Base-by-base conservation (phyloP, 192 early-diverging fungal species). In the Podila epicladia region DNA sequence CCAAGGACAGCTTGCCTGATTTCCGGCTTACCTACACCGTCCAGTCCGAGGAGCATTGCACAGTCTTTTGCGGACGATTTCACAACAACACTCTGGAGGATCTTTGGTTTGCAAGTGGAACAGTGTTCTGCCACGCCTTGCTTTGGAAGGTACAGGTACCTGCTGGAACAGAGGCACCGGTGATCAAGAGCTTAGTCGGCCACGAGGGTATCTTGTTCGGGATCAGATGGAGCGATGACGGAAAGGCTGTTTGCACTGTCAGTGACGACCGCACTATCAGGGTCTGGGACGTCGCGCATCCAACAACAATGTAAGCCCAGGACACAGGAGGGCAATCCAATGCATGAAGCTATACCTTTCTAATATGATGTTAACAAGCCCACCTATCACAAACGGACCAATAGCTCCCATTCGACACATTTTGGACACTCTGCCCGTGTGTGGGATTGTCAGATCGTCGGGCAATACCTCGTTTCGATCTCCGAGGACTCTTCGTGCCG, bases 251-350 rank as follows among this genome's bases (percentile, higher is more conserved):
- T 4, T 85, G 88, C 13, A 93, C 92, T 9, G 93, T 93, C 6
- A 94, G 93, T 1, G 95, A 97, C 59, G 95, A 97, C 80, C 89
- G 95, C 17, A 92, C 95, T 0, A 85, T 96, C 55, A 88, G 93
- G 12, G 53, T 96, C 2, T 97, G 95, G 95, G 72, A 82, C 22
- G 58, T 84, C 2, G 82, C 70, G 71, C 78, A 83, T 26, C 66
- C 72, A 9, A 63, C 35, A 33, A 60, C 55, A 4, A 69, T 77
- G 71, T 82, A 71, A 38, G 63, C 19, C 49, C 9, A 9, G 32
- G 13, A 15, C 13, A 31, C 12, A 15, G 31, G 20, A 33, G 29
- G 41, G 6, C 28, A 4, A 48, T 7, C 49, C 17, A 26, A n/a
- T 19, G 51, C 24, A 9, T 2, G 24, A 49, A 19, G 31, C 4